phyloP scores from a whole-genome alignment of 2,329 filamentous ascomycete species.

The Aspergillus piperis region DNA sequence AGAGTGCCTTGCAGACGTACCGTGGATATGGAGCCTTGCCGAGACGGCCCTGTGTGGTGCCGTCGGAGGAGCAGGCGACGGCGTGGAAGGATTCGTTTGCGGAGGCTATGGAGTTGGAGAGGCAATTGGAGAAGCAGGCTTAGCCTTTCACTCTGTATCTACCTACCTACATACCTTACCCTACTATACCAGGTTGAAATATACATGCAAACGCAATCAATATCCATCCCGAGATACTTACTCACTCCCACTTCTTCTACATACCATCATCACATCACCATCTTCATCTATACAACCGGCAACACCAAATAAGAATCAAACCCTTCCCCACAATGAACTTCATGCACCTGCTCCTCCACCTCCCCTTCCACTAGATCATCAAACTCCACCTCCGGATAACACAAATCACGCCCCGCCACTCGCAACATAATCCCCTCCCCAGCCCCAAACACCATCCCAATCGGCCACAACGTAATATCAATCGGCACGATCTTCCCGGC shows the following conservation, averaged over 20 bases:
- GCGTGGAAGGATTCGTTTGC: constrained; percentile 40
- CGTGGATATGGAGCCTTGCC: constrained; percentile 80
- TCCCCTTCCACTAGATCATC: neutral
- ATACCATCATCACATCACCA: neutral
- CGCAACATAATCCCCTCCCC: constrained; percentile 25
- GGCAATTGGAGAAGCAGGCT: constrained; percentile 28
- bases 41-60: constrained; percentile 63
- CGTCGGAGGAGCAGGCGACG: constrained; percentile 37
- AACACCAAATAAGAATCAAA: neutral
- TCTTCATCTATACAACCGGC: neutral
- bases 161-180: neutral
- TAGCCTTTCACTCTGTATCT: neutral
- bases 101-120: constrained; percentile 43
- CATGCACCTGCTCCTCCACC: constrained; percentile 9
- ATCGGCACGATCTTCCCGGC: constrained; percentile 18
- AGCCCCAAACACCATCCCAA: constrained; percentile 26
- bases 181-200: neutral
- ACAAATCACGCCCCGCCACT: constrained; percentile 27
- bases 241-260: too few species aligned
- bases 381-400: constrained; percentile 18
- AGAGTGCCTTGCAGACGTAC: constrained; percentile 76
- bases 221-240: too few species aligned
- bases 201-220: too few species aligned
- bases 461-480: constrained; percentile 24
- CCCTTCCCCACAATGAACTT: constrained; percentile 17